These are phyloP conservation scores for Geosiphon pyriformis DNA, from an alignment of 192 early-diverging fungal species.

Conservation along the genomic window DNA sequence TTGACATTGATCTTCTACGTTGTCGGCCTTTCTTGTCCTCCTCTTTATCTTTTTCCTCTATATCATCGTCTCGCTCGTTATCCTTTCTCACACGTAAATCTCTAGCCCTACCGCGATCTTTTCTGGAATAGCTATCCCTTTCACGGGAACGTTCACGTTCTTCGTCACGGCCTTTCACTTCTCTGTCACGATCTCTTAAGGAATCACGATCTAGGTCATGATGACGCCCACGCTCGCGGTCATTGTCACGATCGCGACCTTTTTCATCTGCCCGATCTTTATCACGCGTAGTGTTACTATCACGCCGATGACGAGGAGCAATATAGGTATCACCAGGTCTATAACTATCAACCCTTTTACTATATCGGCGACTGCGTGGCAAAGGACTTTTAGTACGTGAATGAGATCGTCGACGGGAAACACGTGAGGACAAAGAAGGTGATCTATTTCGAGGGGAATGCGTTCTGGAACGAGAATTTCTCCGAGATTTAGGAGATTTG, in stretches of 20 bases:
- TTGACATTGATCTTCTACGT: conserved; percentile 19
- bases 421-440: not conserved
- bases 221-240: not conserved
- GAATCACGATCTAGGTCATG: not conserved
- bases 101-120: conserved; percentile 11
- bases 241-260: conserved; percentile 1
- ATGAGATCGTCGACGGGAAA: not conserved
- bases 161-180: not conserved
- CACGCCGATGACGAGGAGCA: not conserved
- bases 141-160: not conserved
- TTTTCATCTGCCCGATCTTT: not conserved
- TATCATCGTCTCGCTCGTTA: conserved; percentile 17
- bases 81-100: conserved; percentile 30
- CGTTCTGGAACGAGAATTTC: conserved; percentile 27
- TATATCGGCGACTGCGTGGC: not conserved
- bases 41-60: conserved; percentile 1
- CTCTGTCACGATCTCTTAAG: conserved; percentile 1
- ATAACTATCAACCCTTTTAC: conserved; percentile 11
- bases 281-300: not conserved
- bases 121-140: not conserved
- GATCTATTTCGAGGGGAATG: not conserved
- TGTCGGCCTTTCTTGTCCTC: conserved; percentile 6
- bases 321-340: conserved; percentile 11
- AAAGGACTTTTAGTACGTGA: conserved; percentile 7
- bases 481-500: not conserved